Evolutionary conservation across 345 rosid species (phyloP), one percentile per base, ranked within the genome.

Genomic region (Draba incana): DNA sequence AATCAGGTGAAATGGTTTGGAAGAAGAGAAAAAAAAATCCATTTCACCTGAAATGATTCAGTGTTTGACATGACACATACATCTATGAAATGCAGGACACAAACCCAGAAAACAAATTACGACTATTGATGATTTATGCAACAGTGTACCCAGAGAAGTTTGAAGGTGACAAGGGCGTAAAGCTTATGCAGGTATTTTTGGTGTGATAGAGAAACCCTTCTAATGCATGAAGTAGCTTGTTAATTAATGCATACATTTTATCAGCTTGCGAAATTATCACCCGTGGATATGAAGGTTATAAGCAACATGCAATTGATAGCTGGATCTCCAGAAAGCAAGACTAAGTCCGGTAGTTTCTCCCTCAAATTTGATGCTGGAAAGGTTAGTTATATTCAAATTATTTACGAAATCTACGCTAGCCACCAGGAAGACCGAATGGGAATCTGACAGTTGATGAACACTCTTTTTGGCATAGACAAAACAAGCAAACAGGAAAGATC

Each of bases 61-160:
- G 43, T 35, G 47, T 41, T 38, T 47, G 50, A 38, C 37, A 11
- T 57, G 66, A 33, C 30, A 20, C 59, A 38, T 27, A 46, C n/a
- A 10, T 23, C 38, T 65, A 6, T 41, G 0, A 41, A 45, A 11
- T 70, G 69, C 87, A 92, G 97, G 90, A 90, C 62, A 66, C 87
- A 50, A 27, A 81, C 76, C 87, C 89, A 0, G 94, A 88, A 79
- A 88, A 90, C 70, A 93, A 93, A 75, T 66, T 93, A 79, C 94
- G 97, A 28, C 76, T 93, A 72, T 76, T 93, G 92, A 86, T 93
- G 89, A 90, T 93, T 48, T 93, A 87, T 74, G 89, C 94, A 50
- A 67, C 70, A 53, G 88, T 87, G 49, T 90, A 84, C 77, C 98
- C 98, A 2, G 98, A 90, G 79, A 90, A 80, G 77, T 93, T 93